Evolutionary conservation across 2,329 filamentous ascomycete genomes (phyloP).

Genomic region (Phyllosticta citriasiana): DNA sequence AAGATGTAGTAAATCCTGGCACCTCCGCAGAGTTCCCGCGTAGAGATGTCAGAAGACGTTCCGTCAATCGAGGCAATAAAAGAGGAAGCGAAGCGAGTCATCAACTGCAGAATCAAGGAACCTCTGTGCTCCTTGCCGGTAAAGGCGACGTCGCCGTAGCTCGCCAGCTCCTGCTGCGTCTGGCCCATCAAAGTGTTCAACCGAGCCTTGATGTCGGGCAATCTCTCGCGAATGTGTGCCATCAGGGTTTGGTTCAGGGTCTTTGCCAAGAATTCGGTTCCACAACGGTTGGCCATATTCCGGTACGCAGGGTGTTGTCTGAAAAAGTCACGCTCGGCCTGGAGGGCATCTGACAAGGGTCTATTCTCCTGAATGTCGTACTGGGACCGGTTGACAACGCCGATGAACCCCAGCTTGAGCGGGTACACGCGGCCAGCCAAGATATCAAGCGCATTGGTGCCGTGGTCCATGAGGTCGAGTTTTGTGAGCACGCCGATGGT

Average conservation of each 20-base stretch:
- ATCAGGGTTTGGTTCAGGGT: conserved; percentile 92
- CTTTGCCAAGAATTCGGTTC: conserved; percentile 88
- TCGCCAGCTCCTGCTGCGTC: conserved; percentile 94
- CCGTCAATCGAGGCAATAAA: conserved; percentile 99
- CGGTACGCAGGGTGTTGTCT: conserved; percentile 93
- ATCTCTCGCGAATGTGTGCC: conserved; percentile 86
- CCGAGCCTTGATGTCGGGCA: conserved; percentile 96
- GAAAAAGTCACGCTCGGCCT: conserved; percentile 90
- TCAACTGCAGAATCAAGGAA: conserved; percentile 87
- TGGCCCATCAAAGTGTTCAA: conserved; percentile 99
- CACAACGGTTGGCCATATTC: conserved; percentile 88
- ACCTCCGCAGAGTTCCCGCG: conserved; percentile 91
- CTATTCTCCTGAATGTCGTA: conserved; percentile 97
- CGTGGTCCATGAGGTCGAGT: conserved; percentile 96
- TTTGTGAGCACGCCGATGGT: conserved; percentile 97
- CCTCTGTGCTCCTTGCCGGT: conserved; percentile 94
- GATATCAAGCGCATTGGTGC: conserved; percentile 94
- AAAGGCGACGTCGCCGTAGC: conserved; percentile 96
- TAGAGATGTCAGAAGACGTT: conserved; percentile 96
- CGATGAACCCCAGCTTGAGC: conserved; percentile 93
- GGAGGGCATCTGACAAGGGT: conserved; percentile 75
- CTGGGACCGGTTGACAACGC: conserved; percentile 94
- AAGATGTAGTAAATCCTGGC: conserved; percentile 98
- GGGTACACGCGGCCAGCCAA: conserved; percentile 96
- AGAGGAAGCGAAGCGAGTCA: conserved; percentile 95